Evolutionary conservation across 768 basidiomycete species (phyloP), one percentile per base, ranked within the genome.

Genomic region (Dioszegia aurantiaca): DNA sequence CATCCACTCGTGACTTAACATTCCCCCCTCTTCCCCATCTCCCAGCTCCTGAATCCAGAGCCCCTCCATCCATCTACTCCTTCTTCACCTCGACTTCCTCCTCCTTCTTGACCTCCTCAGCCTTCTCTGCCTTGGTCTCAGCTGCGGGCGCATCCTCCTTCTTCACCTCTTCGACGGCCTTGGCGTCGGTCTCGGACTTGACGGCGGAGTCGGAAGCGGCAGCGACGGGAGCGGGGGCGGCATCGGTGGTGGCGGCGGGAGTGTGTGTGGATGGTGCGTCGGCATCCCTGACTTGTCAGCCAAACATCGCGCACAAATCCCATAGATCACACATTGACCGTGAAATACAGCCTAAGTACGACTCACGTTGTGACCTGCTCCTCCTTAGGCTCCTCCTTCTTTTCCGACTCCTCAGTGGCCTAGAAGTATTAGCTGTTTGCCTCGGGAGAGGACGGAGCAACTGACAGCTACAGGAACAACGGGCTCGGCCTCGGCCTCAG

Each of bases 21-120:
- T 9, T 6, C 26, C 24, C 44, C 11, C 44, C 44, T 45, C 21
- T 17, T 23, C 23, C 44, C 19, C 17, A 14, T 45, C 44, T 27
- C 26, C 8, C 19, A 6, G 8, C 11, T 27, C 19, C 19, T 26
- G 21, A 11, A 14, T 5, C 24, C 28, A 11, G 5, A 23, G 12
- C 24, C 17, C 46, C 6, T 47, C 46, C 30, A 26, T 47, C 26
- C 6, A 3, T 28, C 43, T 55, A 48, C 24, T 66, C 64, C 55
- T 62, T 47, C 61, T 66, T 66, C 59, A 63, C 58, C 64, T 69
- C 64, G 24, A 76, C 64, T 17, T 43, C 54, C 58, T 78, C 63
- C 11, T 74, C 77, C 52, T 40, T 11, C 40, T 54, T 37, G 1
- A 23, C 28, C 1, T 30, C 56, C 51, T 67, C 60, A 33, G 65